Conservation (phyloP, 2,329 filamentous ascomycete genomes). For the Lasiodiplodia theobromae region DNA sequence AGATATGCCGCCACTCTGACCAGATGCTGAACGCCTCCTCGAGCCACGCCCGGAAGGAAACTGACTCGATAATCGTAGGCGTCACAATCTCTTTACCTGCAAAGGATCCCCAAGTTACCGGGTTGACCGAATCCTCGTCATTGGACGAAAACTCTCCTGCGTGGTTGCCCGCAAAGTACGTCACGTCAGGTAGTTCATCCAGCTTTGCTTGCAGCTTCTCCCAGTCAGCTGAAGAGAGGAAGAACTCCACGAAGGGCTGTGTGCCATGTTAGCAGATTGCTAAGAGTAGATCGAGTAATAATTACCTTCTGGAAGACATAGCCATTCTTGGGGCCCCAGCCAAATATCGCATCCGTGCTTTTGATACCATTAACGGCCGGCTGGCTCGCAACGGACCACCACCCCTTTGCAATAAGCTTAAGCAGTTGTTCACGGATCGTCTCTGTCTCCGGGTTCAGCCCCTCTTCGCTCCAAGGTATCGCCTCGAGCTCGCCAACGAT, state of each 20-base stretch:
- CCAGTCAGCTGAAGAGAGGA: constrained; percentile 80
- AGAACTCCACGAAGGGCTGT: constrained; percentile 90
- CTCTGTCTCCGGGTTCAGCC: constrained; percentile 81
- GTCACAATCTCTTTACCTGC: constrained; percentile 95
- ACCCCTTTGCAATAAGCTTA: constrained; percentile 79
- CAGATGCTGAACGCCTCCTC: constrained; percentile 97
- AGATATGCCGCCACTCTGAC: constrained; percentile 91
- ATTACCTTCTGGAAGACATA: constrained; percentile 89
- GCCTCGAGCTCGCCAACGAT: constrained; percentile 79
- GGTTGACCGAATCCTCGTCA: constrained; percentile 75
- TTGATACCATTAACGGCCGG: constrained; percentile 87
- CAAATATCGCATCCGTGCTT: constrained; percentile 80
- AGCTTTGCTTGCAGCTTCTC: constrained; percentile 69
- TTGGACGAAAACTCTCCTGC: constrained; percentile 78
- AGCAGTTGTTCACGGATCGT: constrained; percentile 80
- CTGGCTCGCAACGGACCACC: constrained; percentile 97
- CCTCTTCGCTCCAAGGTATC: constrained; percentile 94
- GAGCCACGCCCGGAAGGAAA: constrained; percentile 91
- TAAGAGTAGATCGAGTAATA: not conserved
- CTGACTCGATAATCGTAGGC: constrained; percentile 94
- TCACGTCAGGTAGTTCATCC: constrained; percentile 68
- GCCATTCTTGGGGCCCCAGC: constrained; percentile 90
- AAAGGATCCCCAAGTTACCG: constrained; percentile 97
- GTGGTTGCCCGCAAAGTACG: constrained; percentile 86
- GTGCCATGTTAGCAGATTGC: not conserved